These are phyloP conservation scores for Saprolegnia diclina DNA, from an alignment of 352 stramenopile genomes.

Conservation along the genomic window DNA sequence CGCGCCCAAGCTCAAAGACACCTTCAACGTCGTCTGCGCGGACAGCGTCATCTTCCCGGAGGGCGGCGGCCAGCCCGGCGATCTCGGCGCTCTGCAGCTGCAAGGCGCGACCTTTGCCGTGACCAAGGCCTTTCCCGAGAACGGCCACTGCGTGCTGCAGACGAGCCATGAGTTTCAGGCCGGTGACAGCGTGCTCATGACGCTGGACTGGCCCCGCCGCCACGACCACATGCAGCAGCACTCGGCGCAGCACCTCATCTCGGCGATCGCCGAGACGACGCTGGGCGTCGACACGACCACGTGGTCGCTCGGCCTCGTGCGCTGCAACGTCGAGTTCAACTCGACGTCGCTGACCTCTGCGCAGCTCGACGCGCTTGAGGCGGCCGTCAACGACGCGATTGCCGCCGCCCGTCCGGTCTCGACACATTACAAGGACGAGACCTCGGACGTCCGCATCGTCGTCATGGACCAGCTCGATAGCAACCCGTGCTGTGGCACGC, in stretches of 20 bases:
- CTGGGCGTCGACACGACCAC: slow-evolving; percentile 70
- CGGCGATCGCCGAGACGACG: slow-evolving; percentile 61
- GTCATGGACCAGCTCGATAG: slow-evolving; percentile 73
- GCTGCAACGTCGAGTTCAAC: slow-evolving; percentile 77
- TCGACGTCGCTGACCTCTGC: slow-evolving; percentile 27
- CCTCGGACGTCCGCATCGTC: slow-evolving; percentile 74
- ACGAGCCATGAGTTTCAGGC: slow-evolving; percentile 32
- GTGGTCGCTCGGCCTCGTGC: slow-evolving; percentile 66
- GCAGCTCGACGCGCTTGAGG: slow-evolving; percentile 45
- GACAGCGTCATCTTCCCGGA: slow-evolving; percentile 84
- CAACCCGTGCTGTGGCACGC: slow-evolving; percentile 86
- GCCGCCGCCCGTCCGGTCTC: slow-evolving; percentile 47
- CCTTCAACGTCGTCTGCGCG: slow-evolving; percentile 58
- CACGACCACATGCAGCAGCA: slow-evolving; percentile 89
- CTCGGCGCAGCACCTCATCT: slow-evolving; percentile 84
- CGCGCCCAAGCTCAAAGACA: slow-evolving; percentile 34
- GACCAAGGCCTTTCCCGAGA: slow-evolving; percentile 55
- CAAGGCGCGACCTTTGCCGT: slow-evolving; percentile 31
- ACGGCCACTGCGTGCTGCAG: slow-evolving; percentile 59
- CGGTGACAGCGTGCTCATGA: slow-evolving; percentile 46
- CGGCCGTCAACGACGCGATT: slow-evolving; percentile 72
- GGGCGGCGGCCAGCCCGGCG: slow-evolving; percentile 80
- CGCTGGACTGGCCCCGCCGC: slow-evolving; percentile 68
- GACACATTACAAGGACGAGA: slow-evolving; percentile 45
- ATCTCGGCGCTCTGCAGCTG: slow-evolving; percentile 44